Conservation (phyloP, 2,329 filamentous ascomycete genomes). For the Aspergillus clavatus region DNA sequence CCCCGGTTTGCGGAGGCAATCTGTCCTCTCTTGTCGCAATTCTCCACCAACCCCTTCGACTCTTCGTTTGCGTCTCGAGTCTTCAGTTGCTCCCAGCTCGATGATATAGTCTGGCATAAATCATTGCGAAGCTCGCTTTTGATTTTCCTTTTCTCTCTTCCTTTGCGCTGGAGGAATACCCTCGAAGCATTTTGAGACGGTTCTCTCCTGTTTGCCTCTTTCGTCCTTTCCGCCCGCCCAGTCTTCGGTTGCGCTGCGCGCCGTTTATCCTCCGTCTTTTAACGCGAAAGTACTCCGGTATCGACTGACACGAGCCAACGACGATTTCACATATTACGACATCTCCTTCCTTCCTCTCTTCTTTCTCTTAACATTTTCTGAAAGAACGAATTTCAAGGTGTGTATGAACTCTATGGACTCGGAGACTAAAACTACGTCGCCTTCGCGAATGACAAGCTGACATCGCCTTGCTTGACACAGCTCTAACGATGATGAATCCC, state of each 20-base stretch:
- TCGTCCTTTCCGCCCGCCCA: neutral
- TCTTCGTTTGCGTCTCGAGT: neutral
- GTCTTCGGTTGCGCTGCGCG: neutral
- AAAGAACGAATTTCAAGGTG: slow-evolving; percentile 9
- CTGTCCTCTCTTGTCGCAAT: neutral
- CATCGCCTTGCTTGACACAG: slow-evolving; percentile 1
- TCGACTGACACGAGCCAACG: neutral
- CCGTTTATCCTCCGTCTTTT: neutral
- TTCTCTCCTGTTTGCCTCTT: no score
- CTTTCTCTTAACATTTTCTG: neutral
- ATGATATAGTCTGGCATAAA: neutral
- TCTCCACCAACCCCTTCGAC: neutral
- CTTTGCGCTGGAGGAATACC: neutral
- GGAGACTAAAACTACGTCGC: neutral
- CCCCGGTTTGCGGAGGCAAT: neutral
- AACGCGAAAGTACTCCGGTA: neutral
- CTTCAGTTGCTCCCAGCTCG: neutral
- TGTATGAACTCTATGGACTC: neutral
- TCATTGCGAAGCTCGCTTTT: neutral
- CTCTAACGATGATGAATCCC: slow-evolving; percentile 38
- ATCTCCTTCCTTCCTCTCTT: neutral
- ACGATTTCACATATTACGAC: neutral
- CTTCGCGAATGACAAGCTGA: slow-evolving; percentile 2
- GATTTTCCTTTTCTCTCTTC: neutral
- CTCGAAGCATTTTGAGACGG: no score